Evolutionary conservation across 1,284 basidiomycete genomes (phyloP).

Genomic region (Pseudozyma hubeiensis): DNA sequence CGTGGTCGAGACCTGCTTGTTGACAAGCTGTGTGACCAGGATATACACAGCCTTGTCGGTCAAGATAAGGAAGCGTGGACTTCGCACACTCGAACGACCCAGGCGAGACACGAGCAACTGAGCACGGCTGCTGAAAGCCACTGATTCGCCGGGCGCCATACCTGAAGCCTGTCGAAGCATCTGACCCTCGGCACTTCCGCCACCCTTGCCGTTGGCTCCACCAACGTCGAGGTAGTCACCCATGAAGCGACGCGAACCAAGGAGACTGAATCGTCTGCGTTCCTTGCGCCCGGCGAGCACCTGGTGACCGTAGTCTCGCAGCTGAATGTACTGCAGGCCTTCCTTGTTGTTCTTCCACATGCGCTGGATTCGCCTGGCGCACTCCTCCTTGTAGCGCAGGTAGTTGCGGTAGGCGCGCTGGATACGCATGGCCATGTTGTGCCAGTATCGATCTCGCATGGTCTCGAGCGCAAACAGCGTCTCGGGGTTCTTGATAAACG

Average conservation of each 20-base stretch:
- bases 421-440: constrained; percentile 97
- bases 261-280: constrained; percentile 88
- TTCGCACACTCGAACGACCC: constrained; percentile 88
- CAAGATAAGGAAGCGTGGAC: constrained; percentile 89
- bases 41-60: constrained; percentile 91
- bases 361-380: constrained; percentile 91
- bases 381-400: constrained; percentile 93
- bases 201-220: constrained; percentile 73
- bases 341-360: constrained; percentile 99
- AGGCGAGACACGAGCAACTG: constrained; percentile 89
- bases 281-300: constrained; percentile 92
- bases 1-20: constrained; percentile 74
- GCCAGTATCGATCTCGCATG: constrained; percentile 99
- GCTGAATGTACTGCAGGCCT: constrained; percentile 84
- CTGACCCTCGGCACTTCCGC: constrained; percentile 77
- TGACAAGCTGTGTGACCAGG: constrained; percentile 74
- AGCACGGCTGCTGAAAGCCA: constrained; percentile 83
- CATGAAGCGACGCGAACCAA: constrained; percentile 93
- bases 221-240: constrained; percentile 96
- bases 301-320: constrained; percentile 93
- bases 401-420: constrained; percentile 97
- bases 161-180: constrained; percentile 81
- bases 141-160: constrained; percentile 70
- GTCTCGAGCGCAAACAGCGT: constrained; percentile 98
- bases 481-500: constrained; percentile 99